Evolutionary conservation across 495 filamentous ascomycete species (phyloP), one percentile per base, ranked within the genome.

Genomic region (Xylaria palmicola): DNA sequence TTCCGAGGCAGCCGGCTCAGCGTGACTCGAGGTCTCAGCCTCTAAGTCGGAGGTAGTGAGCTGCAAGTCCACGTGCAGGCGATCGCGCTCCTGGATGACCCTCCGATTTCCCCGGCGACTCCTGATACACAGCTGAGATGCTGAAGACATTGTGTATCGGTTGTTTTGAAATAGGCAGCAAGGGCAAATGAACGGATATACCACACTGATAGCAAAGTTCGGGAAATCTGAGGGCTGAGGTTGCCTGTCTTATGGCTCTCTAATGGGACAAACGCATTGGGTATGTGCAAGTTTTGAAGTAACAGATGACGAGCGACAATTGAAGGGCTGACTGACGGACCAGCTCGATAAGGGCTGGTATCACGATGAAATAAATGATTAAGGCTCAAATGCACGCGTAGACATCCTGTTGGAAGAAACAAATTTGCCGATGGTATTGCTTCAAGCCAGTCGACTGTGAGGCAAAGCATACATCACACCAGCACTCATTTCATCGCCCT

Each of bases 31-130:
- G 12, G 22, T 6, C 3, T 48, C 30, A 26, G 9, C 32, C 10
- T 17, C 22, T 1, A 63, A 49, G 47, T 30, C 29, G 12, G 62
- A 44, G 34, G 19, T 62, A 19, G 52, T 54, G 26, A 72, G 26
- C 49, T 52, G 50, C n/a, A 72, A 57, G 19, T 69, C 56, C 32
- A 72, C 20, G 41, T 68, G 67, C 12, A 72, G 59, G 22, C 32
- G 41, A 40, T 61, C 59, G 6, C 40, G 48, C 39, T 48, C 40
- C 12, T 9, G 22, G 19, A 61, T 55, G 41, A n/a, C 47, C 26
- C 32, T 52, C 29, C 26, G 43, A 36, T 22, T 40, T 12, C 12
- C 47, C 2, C 10, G 10, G 37, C 47, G 57, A 30, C 15, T 13
- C n/a, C 37, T 44, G n/a, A n/a, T n/a, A 44, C 6, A 9, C 15